Evolutionary conservation across 2,329 filamentous ascomycete species (phyloP).

Genomic region (Thielaviopsis populi): DNA sequence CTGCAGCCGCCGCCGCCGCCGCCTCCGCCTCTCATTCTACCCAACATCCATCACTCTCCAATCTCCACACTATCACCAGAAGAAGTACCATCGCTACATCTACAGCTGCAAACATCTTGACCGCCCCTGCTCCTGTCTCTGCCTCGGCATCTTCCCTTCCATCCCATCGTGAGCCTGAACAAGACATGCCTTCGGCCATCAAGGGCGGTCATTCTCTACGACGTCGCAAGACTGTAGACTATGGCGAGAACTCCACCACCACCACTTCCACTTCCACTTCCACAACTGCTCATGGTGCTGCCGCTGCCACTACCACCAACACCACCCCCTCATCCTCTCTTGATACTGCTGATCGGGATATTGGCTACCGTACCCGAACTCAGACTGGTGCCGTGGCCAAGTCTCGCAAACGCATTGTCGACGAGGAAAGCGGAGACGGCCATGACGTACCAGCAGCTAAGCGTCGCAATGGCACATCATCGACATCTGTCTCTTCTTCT

Average conservation of each 20-base stretch:
- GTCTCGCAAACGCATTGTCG: constrained; percentile 12
- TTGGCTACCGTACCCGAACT: constrained; percentile 12
- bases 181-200: constrained; percentile 8
- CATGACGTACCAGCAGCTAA: constrained; percentile 3
- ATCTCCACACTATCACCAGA: neutral
- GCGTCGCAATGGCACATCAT: constrained; percentile 4
- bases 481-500: neutral
- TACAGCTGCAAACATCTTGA: neutral
- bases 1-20: neutral
- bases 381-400: constrained; percentile 11
- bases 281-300: neutral
- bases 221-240: constrained; percentile 42
- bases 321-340: too few species aligned
- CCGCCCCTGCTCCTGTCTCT: neutral
- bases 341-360: neutral
- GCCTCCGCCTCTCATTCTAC: neutral
- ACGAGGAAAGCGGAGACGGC: constrained; percentile 9
- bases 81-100: neutral
- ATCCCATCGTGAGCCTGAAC: constrained; percentile 8
- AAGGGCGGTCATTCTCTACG: constrained; percentile 46
- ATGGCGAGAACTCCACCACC: constrained; percentile 33
- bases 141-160: neutral
- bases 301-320: constrained; percentile 19
- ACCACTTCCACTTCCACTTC: constrained; percentile 22
- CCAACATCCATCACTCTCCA: neutral